Percentiles rank a stretch among this genome's conserved stretches.
phyloP scores from a whole-genome alignment of 2,329 filamentous ascomycete genomes.

The Curvularia verruculosa region DNA sequence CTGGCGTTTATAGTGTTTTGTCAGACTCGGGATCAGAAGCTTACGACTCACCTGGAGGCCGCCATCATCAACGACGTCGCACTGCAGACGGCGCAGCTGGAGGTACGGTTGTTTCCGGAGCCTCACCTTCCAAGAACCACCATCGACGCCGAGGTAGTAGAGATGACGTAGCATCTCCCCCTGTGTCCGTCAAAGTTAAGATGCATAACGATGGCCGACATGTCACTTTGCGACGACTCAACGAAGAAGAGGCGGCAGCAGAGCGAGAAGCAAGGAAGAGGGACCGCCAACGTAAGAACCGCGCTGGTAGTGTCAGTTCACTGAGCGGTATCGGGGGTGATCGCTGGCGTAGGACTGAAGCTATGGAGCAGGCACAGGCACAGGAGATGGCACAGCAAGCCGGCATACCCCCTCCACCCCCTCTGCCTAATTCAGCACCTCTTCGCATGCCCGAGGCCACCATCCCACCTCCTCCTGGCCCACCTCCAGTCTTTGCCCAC shows the following conservation, averaged over 20 bases:
- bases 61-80: conserved; percentile 43
- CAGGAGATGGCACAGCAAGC: conserved; percentile 36
- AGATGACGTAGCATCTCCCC: conserved; percentile 60
- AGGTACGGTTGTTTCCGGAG: conserved; percentile 36
- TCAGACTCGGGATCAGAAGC: conserved; percentile 51
- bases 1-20: conserved; percentile 46
- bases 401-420: conserved; percentile 28
- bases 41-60: conserved; percentile 46
- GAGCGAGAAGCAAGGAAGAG: conserved; percentile 61
- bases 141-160: conserved; percentile 38
- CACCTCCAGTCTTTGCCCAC: conserved; percentile 28
- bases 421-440: conserved; percentile 33
- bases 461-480: conserved; percentile 41
- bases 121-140: conserved; percentile 37
- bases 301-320: conserved; percentile 50
- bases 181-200: conserved; percentile 68
- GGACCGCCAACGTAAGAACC: conserved; percentile 51
- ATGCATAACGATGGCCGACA: conserved; percentile 69
- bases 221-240: conserved; percentile 66
- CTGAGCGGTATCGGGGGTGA: conserved; percentile 46
- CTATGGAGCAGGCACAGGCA: conserved; percentile 45
- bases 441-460: conserved; percentile 40
- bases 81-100: conserved; percentile 34
- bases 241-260: conserved; percentile 66
- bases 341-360: conserved; percentile 49